phyloP scores from a whole-genome alignment of 2,329 filamentous ascomycete species.

The Fusarium cyanostomum region DNA sequence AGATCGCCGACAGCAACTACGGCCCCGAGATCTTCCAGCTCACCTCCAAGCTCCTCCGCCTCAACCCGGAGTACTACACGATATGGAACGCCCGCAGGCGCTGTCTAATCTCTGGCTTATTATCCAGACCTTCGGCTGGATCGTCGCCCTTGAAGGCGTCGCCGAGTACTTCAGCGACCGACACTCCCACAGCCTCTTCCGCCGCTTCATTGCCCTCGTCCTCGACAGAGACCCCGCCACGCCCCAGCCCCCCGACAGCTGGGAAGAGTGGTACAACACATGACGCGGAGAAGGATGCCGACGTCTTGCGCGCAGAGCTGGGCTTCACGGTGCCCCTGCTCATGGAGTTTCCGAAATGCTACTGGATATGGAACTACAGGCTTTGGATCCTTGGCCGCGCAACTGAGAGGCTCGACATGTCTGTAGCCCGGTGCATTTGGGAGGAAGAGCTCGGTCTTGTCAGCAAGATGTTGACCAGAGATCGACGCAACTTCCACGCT shows the following conservation, averaged over 20 bases:
- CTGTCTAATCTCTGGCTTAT: conserved; percentile 68
- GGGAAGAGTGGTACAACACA: conserved; percentile 66
- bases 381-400: conserved; percentile 83
- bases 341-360: conserved; percentile 91
- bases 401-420: conserved; percentile 67
- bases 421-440: conserved; percentile 75
- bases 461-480: conserved; percentile 85
- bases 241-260: conserved; percentile 57
- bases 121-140: conserved; percentile 62
- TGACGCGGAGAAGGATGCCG: conserved; percentile 30
- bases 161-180: conserved; percentile 63
- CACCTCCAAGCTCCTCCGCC: conserved; percentile 75
- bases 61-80: conserved; percentile 91
- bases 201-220: conserved; percentile 66
- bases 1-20: conserved; percentile 57
- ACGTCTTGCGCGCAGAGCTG: conserved; percentile 76
- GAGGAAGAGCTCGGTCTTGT: conserved; percentile 83
- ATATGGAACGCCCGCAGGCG: conserved; percentile 89
- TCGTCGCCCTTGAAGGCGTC: conserved; percentile 64
- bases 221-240: conserved; percentile 61
- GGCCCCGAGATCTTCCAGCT: conserved; percentile 69
- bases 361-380: conserved; percentile 99
- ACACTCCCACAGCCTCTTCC: conserved; percentile 69
- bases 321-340: conserved; percentile 85
- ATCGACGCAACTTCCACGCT: conserved; percentile 94